These are phyloP conservation scores for Cucurbita argyrosperma DNA, from an alignment of 306 rosid species.

Conservation along the genomic window DNA sequence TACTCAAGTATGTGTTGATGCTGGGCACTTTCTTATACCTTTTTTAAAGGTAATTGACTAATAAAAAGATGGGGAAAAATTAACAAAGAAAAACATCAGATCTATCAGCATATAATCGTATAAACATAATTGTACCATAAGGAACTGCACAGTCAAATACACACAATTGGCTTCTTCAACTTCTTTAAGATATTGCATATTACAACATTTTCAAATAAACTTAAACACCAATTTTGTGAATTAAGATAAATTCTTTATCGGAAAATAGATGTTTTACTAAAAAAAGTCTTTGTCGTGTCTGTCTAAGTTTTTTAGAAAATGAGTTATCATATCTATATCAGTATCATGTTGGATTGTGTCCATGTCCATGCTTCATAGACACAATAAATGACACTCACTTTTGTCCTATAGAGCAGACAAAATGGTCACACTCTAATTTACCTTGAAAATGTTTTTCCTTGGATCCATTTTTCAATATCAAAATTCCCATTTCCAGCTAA, in stretches of 20 bases:
- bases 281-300: not conserved
- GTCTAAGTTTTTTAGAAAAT: not conserved
- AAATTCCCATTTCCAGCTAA: conserved; percentile 9
- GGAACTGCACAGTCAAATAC: not conserved
- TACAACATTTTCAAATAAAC: not conserved
- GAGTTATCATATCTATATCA: not conserved
- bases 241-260: not conserved
- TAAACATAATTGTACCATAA: not conserved
- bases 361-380: too few relatives aligned
- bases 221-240: not conserved
- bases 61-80: not conserved
- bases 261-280: not conserved
- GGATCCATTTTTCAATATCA: conserved; percentile 31
- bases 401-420: not conserved
- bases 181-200: not conserved
- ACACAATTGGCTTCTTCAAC: not conserved
- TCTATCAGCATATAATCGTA: not conserved
- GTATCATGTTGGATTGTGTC: not conserved
- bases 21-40: not conserved
- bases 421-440: conserved; percentile 4
- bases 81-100: not conserved
- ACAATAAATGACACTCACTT: not conserved
- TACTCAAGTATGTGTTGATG: not conserved
- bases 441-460: conserved; percentile 37
- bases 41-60: not conserved